Evolutionary conservation across 2,329 filamentous ascomycete genomes (phyloP).

Genomic region (Canariomyces notabilis): DNA sequence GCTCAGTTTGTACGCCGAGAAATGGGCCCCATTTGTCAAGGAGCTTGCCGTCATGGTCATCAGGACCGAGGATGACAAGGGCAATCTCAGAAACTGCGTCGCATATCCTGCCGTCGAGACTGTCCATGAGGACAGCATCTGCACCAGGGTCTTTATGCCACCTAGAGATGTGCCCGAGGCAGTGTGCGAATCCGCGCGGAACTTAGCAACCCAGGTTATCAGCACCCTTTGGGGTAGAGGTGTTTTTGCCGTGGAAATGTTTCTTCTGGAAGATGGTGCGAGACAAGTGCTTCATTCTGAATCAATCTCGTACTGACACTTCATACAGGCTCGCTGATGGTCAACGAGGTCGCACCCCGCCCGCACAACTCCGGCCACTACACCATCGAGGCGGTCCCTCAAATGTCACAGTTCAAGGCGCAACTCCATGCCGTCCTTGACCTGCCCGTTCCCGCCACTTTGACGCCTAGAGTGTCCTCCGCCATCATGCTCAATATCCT

Average conservation of each 20-base stretch:
- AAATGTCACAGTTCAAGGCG: slow-evolving; percentile 85
- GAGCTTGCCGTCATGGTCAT: slow-evolving; percentile 95
- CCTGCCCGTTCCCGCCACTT: slow-evolving; percentile 46
- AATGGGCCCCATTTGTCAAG: slow-evolving; percentile 78
- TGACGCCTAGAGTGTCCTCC: slow-evolving; percentile 54
- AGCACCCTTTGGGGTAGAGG: slow-evolving; percentile 79
- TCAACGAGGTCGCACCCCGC: slow-evolving; percentile 83
- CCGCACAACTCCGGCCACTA: slow-evolving; percentile 91
- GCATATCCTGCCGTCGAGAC: slow-evolving; percentile 92
- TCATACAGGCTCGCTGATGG: slow-evolving; percentile 53
- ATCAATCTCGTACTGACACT: slow-evolving; percentile 7
- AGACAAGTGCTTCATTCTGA: neutral
- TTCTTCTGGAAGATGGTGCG: slow-evolving; percentile 67
- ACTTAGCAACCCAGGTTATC: slow-evolving; percentile 74
- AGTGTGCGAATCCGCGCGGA: slow-evolving; percentile 62
- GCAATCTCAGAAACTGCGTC: slow-evolving; percentile 46
- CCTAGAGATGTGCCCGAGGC: slow-evolving; percentile 62
- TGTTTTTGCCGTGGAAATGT: slow-evolving; percentile 96
- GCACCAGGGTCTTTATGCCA: slow-evolving; percentile 85
- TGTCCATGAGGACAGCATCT: slow-evolving; percentile 90
- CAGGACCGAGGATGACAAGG: slow-evolving; percentile 67
- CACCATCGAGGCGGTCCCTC: slow-evolving; percentile 84
- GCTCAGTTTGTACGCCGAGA: slow-evolving; percentile 78
- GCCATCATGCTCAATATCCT: slow-evolving; percentile 80
- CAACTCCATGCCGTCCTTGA: slow-evolving; percentile 81